Evolutionary conservation across 148 eudicot genomes (phyloP).

Genomic region (Nepenthes mirabilis): DNA sequence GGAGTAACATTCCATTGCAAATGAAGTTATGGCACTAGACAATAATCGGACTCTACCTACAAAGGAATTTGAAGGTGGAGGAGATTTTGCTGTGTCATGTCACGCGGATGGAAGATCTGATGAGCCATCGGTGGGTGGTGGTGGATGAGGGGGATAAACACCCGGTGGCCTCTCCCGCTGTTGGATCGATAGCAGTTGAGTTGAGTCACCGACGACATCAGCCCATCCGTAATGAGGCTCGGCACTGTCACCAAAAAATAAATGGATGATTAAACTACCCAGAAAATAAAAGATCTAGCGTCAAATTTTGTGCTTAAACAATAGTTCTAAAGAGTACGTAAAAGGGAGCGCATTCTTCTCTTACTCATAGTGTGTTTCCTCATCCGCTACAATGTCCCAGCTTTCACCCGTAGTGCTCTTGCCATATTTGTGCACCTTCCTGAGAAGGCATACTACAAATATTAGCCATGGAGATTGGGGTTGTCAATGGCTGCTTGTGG

Average conservation of each 20-base stretch:
- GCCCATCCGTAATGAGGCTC: slow-evolving; percentile 99
- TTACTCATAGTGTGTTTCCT: slow-evolving; percentile 91
- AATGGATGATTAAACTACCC: neutral
- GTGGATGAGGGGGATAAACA: slow-evolving; percentile 53
- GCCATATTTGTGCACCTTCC: slow-evolving; percentile 95
- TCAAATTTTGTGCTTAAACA: neutral
- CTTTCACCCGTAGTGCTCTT: slow-evolving; percentile 95
- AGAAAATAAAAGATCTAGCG: neutral
- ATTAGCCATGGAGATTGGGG: too few relatives aligned
- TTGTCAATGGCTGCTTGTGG: too few relatives aligned
- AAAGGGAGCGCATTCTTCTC: slow-evolving; percentile 8
- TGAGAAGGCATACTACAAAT: slow-evolving; percentile 8
- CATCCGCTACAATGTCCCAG: slow-evolving; percentile 94
- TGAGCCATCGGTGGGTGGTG: slow-evolving; percentile 16
- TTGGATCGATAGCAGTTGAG: slow-evolving; percentile 66
- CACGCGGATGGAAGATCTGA: slow-evolving; percentile 21
- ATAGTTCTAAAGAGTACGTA: neutral
- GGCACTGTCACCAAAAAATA: slow-evolving; percentile 34
- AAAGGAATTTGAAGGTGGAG: neutral
- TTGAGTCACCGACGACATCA: slow-evolving; percentile 91
- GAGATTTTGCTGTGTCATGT: neutral
- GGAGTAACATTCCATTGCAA: too few relatives aligned
- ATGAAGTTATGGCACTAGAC: too few relatives aligned
- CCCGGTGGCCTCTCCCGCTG: slow-evolving; percentile 89
- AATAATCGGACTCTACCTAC: neutral